Percentiles rank a stretch among this genome's conserved stretches.
These are phyloP conservation scores for Echinosophora koreensis DNA, from an alignment of 306 rosid genomes.

Conservation along the genomic window DNA sequence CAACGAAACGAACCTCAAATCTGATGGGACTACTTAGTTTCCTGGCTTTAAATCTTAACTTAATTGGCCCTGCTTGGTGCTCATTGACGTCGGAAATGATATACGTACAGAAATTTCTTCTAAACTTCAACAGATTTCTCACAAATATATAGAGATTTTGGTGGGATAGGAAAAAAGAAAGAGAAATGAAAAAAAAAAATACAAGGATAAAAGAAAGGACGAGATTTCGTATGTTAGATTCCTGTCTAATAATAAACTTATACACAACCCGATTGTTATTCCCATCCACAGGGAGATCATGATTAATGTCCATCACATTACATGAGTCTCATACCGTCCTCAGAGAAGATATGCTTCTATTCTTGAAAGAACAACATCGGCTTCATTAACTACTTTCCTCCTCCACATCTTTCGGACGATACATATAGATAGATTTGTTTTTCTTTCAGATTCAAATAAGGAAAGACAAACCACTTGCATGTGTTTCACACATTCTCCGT, in stretches of 20 bases:
- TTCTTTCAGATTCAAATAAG: neutral
- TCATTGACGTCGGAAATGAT: neutral
- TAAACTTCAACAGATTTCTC: neutral
- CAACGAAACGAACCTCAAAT: neutral
- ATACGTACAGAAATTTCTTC: neutral
- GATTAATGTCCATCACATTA: slow-evolving; percentile 13
- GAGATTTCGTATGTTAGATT: neutral
- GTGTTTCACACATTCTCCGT: slow-evolving; percentile 4
- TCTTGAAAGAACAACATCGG: slow-evolving; percentile 10
- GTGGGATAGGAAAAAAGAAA: neutral
- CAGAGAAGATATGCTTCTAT: neutral
- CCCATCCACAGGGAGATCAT: slow-evolving; percentile 2
- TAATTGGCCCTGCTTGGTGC: neutral
- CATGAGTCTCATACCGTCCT: slow-evolving; percentile 25
- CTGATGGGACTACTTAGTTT: slow-evolving; percentile 27
- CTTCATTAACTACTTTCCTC: neutral
- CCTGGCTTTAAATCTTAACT: slow-evolving; percentile 3
- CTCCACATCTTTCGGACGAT: slow-evolving; percentile 19
- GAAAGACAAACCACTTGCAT: neutral
- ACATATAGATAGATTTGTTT: slow-evolving; percentile 28
- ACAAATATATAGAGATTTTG: neutral
- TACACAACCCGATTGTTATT: neutral
- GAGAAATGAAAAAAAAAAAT: neutral
- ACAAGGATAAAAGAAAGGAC: neutral
- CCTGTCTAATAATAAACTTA: neutral